phyloP scores from a whole-genome alignment of 2,329 filamentous ascomycete genomes.

The Cercospora beticola region DNA sequence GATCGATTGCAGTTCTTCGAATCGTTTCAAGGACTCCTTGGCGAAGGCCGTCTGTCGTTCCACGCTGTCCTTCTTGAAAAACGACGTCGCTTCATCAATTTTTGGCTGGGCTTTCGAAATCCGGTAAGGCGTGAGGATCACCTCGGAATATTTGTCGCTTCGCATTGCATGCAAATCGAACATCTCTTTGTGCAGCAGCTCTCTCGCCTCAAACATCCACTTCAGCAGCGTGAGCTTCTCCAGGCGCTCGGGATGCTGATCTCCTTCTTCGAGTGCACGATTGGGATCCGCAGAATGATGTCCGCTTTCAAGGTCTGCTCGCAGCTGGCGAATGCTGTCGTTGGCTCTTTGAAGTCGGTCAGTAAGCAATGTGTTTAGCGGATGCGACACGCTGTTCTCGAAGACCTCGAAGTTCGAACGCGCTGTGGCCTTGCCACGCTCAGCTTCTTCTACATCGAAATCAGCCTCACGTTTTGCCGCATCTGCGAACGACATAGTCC shows the following conservation, averaged over 20 bases:
- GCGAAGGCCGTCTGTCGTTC: constrained; percentile 71
- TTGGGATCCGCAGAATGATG: constrained; percentile 70
- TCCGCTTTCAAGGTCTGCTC: constrained; percentile 69
- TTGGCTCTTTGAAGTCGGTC: constrained; percentile 72
- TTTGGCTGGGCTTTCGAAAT: constrained; percentile 74
- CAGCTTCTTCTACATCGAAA: constrained; percentile 67
- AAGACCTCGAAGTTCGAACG: constrained; percentile 83
- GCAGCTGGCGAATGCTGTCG: constrained; percentile 73
- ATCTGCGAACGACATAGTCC: constrained; percentile 77
- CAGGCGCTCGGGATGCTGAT: constrained; percentile 88
- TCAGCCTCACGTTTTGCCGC: constrained; percentile 75
- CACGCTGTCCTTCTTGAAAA: constrained; percentile 74
- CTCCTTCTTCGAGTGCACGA: constrained; percentile 88
- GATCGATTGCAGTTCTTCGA: constrained; percentile 72
- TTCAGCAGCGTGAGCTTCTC: constrained; percentile 94
- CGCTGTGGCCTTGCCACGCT: constrained; percentile 67
- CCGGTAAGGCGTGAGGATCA: constrained; percentile 79
- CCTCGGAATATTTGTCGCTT: constrained; percentile 76
- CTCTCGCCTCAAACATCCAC: constrained; percentile 95
- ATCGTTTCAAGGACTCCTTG: constrained; percentile 68
- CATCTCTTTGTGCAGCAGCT: constrained; percentile 78
- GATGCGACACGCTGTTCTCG: constrained; percentile 77
- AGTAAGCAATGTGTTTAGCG: constrained; percentile 76
- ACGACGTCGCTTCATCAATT: constrained; percentile 71
- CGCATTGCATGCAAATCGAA: constrained; percentile 83